These are phyloP conservation scores for Acacia acuminata DNA, from an alignment of 306 rosid species.

Conservation along the genomic window DNA sequence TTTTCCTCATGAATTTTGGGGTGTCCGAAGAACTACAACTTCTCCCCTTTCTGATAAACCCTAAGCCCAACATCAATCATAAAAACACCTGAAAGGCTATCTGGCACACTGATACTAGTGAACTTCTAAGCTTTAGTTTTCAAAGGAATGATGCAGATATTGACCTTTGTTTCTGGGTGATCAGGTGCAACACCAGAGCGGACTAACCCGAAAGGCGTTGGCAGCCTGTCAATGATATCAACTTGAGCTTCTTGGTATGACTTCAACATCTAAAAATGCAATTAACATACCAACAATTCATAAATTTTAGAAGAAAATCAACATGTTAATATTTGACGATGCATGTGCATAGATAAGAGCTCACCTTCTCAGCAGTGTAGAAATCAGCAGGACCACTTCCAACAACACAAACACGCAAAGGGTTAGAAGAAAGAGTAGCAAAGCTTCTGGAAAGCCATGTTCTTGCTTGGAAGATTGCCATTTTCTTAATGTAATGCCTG, in stretches of 20 bases:
- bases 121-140: background rate
- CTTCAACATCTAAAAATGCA: constrained; percentile 67
- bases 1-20: background rate
- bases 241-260: constrained; percentile 62
- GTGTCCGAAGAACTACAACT: background rate
- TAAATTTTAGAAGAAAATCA: background rate
- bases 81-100: background rate
- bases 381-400: constrained; percentile 98
- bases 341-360: background rate
- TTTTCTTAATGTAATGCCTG: constrained; percentile 19
- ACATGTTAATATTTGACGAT: background rate
- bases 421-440: constrained; percentile 48
- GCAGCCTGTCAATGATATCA: constrained; percentile 88
- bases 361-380: constrained; percentile 87
- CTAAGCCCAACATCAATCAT: background rate
- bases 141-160: background rate
- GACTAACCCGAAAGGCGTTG: constrained; percentile 85
- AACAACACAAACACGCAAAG: constrained; percentile 75
- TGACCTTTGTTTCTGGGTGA: constrained; percentile 97
- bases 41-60: background rate
- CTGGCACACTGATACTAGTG: background rate
- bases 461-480: constrained; percentile 45
- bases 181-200: constrained; percentile 96
- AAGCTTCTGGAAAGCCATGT: constrained; percentile 53
- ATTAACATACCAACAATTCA: background rate